phyloP scores from a whole-genome alignment of 2,329 filamentous ascomycete species.

The Colletotrichum sp. region DNA sequence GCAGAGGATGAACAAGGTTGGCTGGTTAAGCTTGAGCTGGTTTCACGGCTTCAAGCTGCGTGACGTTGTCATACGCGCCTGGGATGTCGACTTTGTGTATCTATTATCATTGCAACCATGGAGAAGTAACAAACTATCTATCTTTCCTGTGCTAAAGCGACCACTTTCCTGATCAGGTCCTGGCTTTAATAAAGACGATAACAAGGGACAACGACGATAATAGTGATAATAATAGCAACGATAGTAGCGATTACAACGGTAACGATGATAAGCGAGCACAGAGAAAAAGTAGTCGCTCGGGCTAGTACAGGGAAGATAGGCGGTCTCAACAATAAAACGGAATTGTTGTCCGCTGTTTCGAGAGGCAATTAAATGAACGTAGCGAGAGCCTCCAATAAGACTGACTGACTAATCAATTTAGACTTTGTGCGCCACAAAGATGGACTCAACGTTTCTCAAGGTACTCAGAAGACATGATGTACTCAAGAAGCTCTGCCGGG shows the following conservation, averaged over 20 bases:
- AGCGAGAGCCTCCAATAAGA: not conserved
- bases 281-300: not conserved
- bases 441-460: not conserved
- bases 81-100: not conserved
- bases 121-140: not conserved
- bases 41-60: not conserved
- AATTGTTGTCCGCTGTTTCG: fast-evolving
- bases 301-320: too few relatives aligned
- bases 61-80: not conserved
- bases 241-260: too few relatives aligned
- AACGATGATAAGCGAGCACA: not conserved
- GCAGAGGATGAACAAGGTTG: not conserved
- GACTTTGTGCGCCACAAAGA: not conserved
- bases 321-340: not conserved
- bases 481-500: not conserved
- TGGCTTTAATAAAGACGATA: not conserved
- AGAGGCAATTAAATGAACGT: not conserved
- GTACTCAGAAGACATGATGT: not conserved
- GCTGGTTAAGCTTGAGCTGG: not conserved
- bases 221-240: not conserved
- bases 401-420: not conserved
- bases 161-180: not conserved
- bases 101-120: not conserved
- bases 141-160: not conserved
- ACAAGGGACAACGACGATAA: not conserved